Base-by-base conservation (phyloP, 129 eudicot species). In the Flaveria bidentis region DNA sequence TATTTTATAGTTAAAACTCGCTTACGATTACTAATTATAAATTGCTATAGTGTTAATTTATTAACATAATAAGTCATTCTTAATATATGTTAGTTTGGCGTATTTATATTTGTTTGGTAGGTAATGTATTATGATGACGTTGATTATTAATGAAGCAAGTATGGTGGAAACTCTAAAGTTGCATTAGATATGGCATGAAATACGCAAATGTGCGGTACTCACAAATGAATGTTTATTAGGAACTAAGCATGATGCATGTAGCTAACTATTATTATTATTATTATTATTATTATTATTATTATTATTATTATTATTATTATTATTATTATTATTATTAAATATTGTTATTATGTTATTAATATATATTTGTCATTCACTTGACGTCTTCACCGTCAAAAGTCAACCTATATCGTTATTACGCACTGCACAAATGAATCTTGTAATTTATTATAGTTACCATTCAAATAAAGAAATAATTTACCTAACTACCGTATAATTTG, bases 191-290 rank as follows among this genome's bases (percentile, higher is more conserved):
- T 36, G 82, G 82, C 78, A 63, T 72, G 33, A 55, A 79, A 78
- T 71, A 65, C 67, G 82, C 67, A 72, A 71, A 76, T 9, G 16
- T 51, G 73, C 30, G 74, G 57, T 46, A 26, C 72, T 50, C 66
- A 62, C 72, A 50, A 79, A 79, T 79, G 78, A 16, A 36, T 46
- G 72, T 79, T 64, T 71, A 71, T 72, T 79, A 71, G 10, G 15
- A 70, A 33, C 13, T 18, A 79, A 79, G 82, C 82, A 78, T 60
- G 56, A 41, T 61, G 66, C 60, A 78, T 17, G 61, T n/a, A n/a
- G 61, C n/a, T 17, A 50, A 44, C 7, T 36, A 36, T 36, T 36
- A 36, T 36, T 36, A 36, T 45, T 45, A 9, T 45, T 11, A 2
- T 45, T 45, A 44, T 42, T 42, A 20, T 20, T 20, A 20, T 20